A percentile compares a stretch with the other conserved stretches of the same genome.
These are phyloP conservation scores for Monosporozyma unispora DNA, from an alignment of 805 yeast species.

Conservation along the genomic window DNA sequence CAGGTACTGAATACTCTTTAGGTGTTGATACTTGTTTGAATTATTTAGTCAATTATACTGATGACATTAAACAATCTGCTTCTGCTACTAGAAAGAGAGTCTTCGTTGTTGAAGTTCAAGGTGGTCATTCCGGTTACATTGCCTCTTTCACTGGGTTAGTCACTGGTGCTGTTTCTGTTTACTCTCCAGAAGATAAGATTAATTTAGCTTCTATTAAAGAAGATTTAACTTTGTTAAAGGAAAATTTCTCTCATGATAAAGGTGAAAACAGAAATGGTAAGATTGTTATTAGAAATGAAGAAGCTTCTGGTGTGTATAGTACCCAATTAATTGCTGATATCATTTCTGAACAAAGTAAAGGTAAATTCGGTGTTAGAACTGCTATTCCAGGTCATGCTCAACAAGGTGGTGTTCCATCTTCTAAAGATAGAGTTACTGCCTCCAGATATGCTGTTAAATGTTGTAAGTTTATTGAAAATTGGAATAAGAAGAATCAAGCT, in stretches of 20 bases:
- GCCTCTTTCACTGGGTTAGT: slow-evolving; percentile 80
- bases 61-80: slow-evolving; percentile 89
- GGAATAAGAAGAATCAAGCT: slow-evolving; percentile 33
- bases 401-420: slow-evolving; percentile 93
- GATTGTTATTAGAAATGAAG: slow-evolving; percentile 72
- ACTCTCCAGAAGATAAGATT: slow-evolving; percentile 81
- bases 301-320: slow-evolving; percentile 73
- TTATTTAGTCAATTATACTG: slow-evolving; percentile 84
- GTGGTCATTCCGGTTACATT: slow-evolving; percentile 91
- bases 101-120: slow-evolving; percentile 96
- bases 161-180: slow-evolving; percentile 85
- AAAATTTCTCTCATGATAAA: slow-evolving; percentile 59
- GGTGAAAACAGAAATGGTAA: slow-evolving; percentile 83
- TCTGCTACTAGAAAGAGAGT: slow-evolving; percentile 90
- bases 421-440: slow-evolving; percentile 87
- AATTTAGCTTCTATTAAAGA: slow-evolving; percentile 57
- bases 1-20: slow-evolving; percentile 95
- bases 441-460: slow-evolving; percentile 86
- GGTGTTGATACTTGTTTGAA: slow-evolving; percentile 96
- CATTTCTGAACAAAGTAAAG: slow-evolving; percentile 67
- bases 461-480: slow-evolving; percentile 75
- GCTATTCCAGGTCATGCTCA: slow-evolving; percentile 98
- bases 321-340: slow-evolving; percentile 79
- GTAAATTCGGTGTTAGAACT: slow-evolving; percentile 79
- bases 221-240: slow-evolving; percentile 63